These are phyloP conservation scores for Tolypocladium nubicola DNA, from an alignment of 2,329 filamentous ascomycete species.

Conservation along the genomic window DNA sequence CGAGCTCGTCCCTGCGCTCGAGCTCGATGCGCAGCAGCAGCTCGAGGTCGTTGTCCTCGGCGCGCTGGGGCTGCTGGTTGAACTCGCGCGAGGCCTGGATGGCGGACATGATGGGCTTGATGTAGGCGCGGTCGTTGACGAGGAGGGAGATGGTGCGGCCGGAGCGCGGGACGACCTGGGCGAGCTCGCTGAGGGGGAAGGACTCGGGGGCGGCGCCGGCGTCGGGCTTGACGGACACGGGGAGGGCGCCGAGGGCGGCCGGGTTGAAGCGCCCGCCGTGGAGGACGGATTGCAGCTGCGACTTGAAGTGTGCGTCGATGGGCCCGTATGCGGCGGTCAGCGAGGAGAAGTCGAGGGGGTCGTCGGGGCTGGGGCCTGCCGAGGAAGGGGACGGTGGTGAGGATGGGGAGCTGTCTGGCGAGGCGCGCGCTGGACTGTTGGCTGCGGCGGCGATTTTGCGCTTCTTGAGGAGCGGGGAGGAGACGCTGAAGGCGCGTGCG, in stretches of 20 bases:
- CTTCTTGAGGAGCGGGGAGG: conserved; percentile 23
- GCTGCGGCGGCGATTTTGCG: conserved; percentile 21
- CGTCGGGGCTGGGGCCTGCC: conserved; percentile 22
- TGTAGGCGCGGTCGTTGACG: conserved; percentile 29
- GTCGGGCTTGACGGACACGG: conserved; percentile 24
- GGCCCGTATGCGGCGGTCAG: conserved; percentile 31
- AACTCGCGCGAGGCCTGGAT: conserved; percentile 41
- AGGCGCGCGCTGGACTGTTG: conserved; percentile 15
- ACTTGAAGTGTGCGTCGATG: conserved; percentile 30
- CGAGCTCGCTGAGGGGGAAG: conserved; percentile 44
- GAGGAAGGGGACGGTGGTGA: conserved; percentile 9
- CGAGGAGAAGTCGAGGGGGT: conserved; percentile 39
- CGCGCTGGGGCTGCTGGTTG: conserved; percentile 51
- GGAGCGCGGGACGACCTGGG: conserved; percentile 38
- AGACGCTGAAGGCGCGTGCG: conserved; percentile 17
- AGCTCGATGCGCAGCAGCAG: conserved; percentile 43
- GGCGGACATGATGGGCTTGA: conserved; percentile 46
- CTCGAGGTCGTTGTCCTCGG: conserved; percentile 49
- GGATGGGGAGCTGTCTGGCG: conserved; percentile 6
- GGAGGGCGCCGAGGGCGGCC: conserved; percentile 34
- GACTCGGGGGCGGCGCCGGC: conserved; percentile 8
- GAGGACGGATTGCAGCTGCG: conserved; percentile 28
- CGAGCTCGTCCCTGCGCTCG: conserved; percentile 37
- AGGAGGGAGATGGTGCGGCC: conserved; percentile 30
- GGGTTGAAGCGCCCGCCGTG: conserved; percentile 43